A percentile compares a stretch with the other conserved stretches of the same genome.
These are phyloP conservation scores for Fusarium metavorans DNA, from an alignment of 2,329 filamentous ascomycete genomes.

Conservation along the genomic window DNA sequence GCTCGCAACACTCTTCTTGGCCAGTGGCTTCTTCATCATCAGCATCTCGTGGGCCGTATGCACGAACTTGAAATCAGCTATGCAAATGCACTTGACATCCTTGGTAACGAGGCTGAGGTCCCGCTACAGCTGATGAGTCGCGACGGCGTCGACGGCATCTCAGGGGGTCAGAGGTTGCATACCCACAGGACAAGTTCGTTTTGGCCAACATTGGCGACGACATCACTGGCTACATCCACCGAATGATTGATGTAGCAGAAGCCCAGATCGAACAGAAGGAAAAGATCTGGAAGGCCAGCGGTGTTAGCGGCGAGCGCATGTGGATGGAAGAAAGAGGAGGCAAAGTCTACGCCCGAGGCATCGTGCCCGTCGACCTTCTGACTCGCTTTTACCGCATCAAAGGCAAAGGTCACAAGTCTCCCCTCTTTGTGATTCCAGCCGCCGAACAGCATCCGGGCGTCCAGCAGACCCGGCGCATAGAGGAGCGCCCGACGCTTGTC, in stretches of 20 bases:
- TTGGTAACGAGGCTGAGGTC: slow-evolving; percentile 62
- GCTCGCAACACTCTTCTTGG: slow-evolving; percentile 67
- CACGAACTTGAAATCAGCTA: slow-evolving; percentile 69
- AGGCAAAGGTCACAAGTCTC: slow-evolving; percentile 54
- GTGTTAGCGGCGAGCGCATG: slow-evolving; percentile 57
- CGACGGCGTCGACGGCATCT: slow-evolving; percentile 63
- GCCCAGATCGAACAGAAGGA: slow-evolving; percentile 52
- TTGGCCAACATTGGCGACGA: slow-evolving; percentile 67
- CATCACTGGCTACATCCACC: slow-evolving; percentile 60
- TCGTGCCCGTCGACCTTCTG: slow-evolving; percentile 61
- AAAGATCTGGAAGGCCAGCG: slow-evolving; percentile 49
- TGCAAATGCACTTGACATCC: slow-evolving; percentile 62
- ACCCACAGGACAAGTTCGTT: slow-evolving; percentile 67
- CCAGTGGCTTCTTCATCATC: slow-evolving; percentile 67
- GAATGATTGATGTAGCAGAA: slow-evolving; percentile 60
- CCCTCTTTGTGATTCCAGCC: slow-evolving; percentile 67
- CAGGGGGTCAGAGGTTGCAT: slow-evolving; percentile 62
- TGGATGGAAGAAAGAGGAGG: slow-evolving; percentile 46
- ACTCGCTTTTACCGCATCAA: slow-evolving; percentile 67
- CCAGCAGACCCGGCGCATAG: slow-evolving; percentile 58
- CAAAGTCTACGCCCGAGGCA: slow-evolving; percentile 54
- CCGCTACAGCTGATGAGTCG: slow-evolving; percentile 65
- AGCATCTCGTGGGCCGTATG: slow-evolving; percentile 65
- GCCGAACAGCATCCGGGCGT: slow-evolving; percentile 60
- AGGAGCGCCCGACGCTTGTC: slow-evolving; percentile 56